Evolutionary conservation across 139 green algal genomes (phyloP), one percentile per base, ranked within the genome.

Genomic region (Zygnema circumcarinatum): DNA sequence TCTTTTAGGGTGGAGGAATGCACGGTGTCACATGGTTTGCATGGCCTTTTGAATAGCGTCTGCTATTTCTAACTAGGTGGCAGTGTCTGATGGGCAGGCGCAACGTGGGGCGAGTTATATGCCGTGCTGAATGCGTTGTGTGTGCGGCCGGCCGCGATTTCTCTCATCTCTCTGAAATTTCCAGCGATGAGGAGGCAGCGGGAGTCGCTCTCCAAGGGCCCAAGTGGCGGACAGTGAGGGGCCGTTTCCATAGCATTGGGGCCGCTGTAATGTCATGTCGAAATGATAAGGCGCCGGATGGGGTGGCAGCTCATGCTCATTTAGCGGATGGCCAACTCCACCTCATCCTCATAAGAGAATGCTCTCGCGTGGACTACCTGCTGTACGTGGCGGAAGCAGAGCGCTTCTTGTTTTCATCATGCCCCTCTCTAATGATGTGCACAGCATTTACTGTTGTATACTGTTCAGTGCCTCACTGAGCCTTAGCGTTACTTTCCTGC

Each of bases 261-360:
- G 79, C 36, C 2, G 86, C 88, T 1, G 68, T 92, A 38, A 89
- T 92, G 38, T 80, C 74, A 7, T 92, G 88, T 56, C 74, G 88
- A 53, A 88, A 84, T 32, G 88, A 92, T 33, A 83, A 91, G 75
- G 84, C 85, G 36, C 86, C 86, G 21, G 75, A 83, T 47, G 88
- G 88, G 53, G 36, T 89, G 29, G 38, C 79, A 38, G 42, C 40
- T 39, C 38, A 88, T 42, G 84, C 88, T 33, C 88, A 90, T 69
- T 56, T 92, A n/a, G 85, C 62, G 1, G 88, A 92, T 42, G 88
- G 84, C 1, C 38, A 84, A 39, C 41, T 92, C 1, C 22, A 87
- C 42, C 88, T 92, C n/a, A 92, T 92, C 39, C 38, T 92, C 62
- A 85, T 92, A 33, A 33, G 87, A 2, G 40, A 88, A 41, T 89